These are phyloP conservation scores for Zygnema circumcarinatum DNA, from an alignment of 139 green algal genomes.

Conservation along the genomic window DNA sequence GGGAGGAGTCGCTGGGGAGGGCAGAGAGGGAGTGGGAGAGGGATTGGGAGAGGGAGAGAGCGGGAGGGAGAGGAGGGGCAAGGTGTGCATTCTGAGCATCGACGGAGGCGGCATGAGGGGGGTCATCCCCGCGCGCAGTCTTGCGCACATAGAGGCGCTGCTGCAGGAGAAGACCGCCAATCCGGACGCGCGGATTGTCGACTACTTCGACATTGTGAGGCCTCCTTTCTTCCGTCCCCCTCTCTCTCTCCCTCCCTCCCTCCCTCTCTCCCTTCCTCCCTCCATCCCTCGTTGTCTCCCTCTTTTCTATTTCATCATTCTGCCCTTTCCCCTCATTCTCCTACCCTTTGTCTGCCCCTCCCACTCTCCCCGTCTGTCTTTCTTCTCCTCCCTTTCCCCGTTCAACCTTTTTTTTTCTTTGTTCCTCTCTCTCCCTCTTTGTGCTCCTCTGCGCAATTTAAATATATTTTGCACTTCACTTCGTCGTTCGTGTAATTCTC, in stretches of 20 bases:
- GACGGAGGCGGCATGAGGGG: conserved; percentile 23
- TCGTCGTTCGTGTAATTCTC: neutral
- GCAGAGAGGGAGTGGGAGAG: neutral
- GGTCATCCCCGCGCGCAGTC: neutral
- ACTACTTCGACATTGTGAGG: conserved; percentile 3
- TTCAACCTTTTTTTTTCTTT: neutral
- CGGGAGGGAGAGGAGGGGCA: neutral
- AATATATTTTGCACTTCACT: too few relatives aligned
- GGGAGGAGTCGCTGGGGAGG: neutral
- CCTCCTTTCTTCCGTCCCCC: neutral
- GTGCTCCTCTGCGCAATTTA: neutral
- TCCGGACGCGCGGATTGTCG: neutral
- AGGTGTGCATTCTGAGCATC: conserved; percentile 27
- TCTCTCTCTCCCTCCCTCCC: conserved; percentile 3
- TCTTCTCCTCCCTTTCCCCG: neutral
- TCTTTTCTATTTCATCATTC: neutral
- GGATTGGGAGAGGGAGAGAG: neutral
- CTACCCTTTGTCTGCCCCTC: neutral
- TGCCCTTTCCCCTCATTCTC: neutral
- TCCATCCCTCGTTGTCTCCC: neutral
- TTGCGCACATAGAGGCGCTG: conserved; percentile 17
- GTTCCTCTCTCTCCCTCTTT: conserved; percentile 2
- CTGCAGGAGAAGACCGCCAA: conserved; percentile 23
- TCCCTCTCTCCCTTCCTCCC: conserved; percentile 2
- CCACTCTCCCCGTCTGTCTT: neutral